Conservation (phyloP, 495 filamentous ascomycete genomes). For the Annulohypoxylon stygium region DNA sequence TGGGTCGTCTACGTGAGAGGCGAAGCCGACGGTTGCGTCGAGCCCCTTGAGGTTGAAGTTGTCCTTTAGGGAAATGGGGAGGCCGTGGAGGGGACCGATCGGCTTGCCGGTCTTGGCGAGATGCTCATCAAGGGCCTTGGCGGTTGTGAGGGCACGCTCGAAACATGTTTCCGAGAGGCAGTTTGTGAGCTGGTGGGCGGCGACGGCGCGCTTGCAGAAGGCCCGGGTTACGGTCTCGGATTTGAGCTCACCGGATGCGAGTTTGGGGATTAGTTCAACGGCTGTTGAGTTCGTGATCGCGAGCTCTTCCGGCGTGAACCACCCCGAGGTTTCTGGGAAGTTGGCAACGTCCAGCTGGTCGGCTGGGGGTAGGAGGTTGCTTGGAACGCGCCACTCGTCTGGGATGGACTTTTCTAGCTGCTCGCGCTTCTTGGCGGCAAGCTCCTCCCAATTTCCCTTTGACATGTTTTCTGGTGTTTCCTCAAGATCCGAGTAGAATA, state of each 20-base stretch:
- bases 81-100: slow-evolving; percentile 80
- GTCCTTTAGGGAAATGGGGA: slow-evolving; percentile 87
- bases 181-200: slow-evolving; percentile 54
- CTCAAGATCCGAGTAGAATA: background rate
- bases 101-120: slow-evolving; percentile 69
- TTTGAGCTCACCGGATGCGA: slow-evolving; percentile 49
- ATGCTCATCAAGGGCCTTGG: slow-evolving; percentile 52
- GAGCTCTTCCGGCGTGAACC: slow-evolving; percentile 54
- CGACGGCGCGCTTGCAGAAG: slow-evolving; percentile 54
- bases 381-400: slow-evolving; percentile 57
- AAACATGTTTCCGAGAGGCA: slow-evolving; percentile 54
- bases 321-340: slow-evolving; percentile 56
- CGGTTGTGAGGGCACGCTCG: slow-evolving; percentile 45
- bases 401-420: slow-evolving; percentile 55
- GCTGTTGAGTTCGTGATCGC: slow-evolving; percentile 50
- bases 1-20: slow-evolving; percentile 49
- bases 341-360: slow-evolving; percentile 55
- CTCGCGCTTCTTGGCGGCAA: slow-evolving; percentile 55
- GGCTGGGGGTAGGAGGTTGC: slow-evolving; percentile 53
- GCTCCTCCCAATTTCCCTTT: slow-evolving; percentile 52
- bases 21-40: slow-evolving; percentile 65
- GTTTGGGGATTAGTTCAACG: slow-evolving; percentile 48
- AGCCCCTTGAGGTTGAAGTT: slow-evolving; percentile 70
- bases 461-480: slow-evolving; percentile 26
- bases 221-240: slow-evolving; percentile 52